Conservation (phyloP, 345 rosid species). For the Eucalyptus cloeziana region DNA sequence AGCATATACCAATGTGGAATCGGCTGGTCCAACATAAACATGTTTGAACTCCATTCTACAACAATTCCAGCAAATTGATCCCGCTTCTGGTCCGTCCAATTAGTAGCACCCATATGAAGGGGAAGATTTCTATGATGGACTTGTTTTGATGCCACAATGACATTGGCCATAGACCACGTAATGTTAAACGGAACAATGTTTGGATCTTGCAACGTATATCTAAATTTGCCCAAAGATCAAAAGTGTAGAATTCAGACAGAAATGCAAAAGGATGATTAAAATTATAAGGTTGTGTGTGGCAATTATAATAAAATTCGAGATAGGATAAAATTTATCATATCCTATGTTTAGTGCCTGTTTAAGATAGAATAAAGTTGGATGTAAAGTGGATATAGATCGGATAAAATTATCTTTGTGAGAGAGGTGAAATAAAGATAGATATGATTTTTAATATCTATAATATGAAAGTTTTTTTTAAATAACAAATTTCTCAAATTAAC, state of each 20-base stretch:
- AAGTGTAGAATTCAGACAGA: neutral
- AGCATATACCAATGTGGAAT: neutral
- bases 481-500: no score
- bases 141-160: neutral
- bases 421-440: fast-evolving
- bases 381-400: no score
- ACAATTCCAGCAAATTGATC: neutral
- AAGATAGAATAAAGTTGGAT: no score
- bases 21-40: neutral
- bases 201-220: neutral
- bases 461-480: no score
- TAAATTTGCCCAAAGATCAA: neutral
- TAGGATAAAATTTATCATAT: no score
- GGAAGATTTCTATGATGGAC: neutral
- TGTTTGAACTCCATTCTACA: neutral
- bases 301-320: no score
- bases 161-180: neutral
- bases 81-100: neutral
- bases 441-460: no score
- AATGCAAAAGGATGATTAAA: neutral
- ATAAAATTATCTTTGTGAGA: fast-evolving
- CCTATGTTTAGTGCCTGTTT: fast-evolving
- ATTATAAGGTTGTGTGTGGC: no score
- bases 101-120: neutral
- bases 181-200: neutral